Evolutionary conservation across 331 rosid species (phyloP).

Genomic region (Cydonia oblonga): DNA sequence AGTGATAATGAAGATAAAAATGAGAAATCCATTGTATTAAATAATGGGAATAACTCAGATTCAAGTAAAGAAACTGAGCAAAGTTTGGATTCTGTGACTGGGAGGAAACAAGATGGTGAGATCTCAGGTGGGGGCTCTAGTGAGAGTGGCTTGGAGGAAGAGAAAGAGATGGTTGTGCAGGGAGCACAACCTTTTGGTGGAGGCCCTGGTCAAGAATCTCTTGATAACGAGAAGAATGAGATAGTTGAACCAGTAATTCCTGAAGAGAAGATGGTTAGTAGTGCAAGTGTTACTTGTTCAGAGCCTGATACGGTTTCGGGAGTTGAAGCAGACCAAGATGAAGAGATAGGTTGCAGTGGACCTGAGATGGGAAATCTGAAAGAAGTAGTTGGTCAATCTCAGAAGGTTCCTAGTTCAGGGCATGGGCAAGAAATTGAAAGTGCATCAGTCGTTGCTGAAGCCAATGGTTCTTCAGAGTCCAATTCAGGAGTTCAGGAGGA

Average conservation of each 20-base stretch:
- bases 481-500: constrained; percentile 24
- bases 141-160: constrained; percentile 77
- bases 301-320: constrained; percentile 14
- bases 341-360: constrained; percentile 19
- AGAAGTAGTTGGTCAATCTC: constrained; percentile 11
- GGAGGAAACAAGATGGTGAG: constrained; percentile 33
- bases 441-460: constrained; percentile 19
- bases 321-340: constrained; percentile 25
- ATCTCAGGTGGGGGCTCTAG: constrained; percentile 36
- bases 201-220: constrained; percentile 10
- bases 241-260: constrained; percentile 14
- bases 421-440: constrained; percentile 11
- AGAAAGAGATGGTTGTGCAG: constrained; percentile 37
- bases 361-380: constrained; percentile 17
- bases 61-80: constrained; percentile 45
- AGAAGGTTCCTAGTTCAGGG: constrained; percentile 17
- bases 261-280: constrained; percentile 11
- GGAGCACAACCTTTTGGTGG: constrained; percentile 24
- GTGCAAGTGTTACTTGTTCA: constrained; percentile 17
- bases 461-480: constrained; percentile 28
- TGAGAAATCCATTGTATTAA: constrained; percentile 44
- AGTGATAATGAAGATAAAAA: constrained; percentile 29
- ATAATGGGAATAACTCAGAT: constrained; percentile 37
- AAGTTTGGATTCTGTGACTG: constrained; percentile 56
- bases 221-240: constrained; percentile 1